These are phyloP conservation scores for Saksenaea vasiformis DNA, from an alignment of 371 early-diverging fungal genomes.

Conservation along the genomic window DNA sequence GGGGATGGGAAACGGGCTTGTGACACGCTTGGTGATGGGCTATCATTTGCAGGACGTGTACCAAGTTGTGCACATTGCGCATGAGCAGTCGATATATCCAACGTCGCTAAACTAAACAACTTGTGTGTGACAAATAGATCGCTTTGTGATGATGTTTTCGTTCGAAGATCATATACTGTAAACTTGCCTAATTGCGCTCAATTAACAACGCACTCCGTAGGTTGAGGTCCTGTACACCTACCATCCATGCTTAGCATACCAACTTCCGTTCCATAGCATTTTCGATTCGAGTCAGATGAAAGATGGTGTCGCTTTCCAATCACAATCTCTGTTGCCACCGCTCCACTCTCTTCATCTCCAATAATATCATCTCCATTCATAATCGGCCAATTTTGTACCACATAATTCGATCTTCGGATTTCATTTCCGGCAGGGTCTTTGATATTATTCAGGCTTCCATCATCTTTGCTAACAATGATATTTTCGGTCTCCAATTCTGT, in stretches of 20 bases:
- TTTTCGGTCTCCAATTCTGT: conserved; percentile 14
- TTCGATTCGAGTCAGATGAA: conserved; percentile 6
- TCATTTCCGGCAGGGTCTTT: conserved; percentile 20
- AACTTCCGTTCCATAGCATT: conserved; percentile 41
- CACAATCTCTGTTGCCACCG: conserved; percentile 63
- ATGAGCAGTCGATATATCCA: conserved; percentile 36
- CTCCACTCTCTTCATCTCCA: conserved; percentile 37
- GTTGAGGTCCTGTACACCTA: no score
- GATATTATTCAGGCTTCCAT: conserved; percentile 17
- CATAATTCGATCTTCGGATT: conserved; percentile 38
- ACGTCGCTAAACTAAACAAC: conserved; percentile 59
- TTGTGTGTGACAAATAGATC: conserved; percentile 65
- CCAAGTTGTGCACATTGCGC: conserved; percentile 6
- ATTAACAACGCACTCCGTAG: no score
- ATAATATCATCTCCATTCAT: conserved; percentile 34
- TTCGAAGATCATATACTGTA: conserved; percentile 52
- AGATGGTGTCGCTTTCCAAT: conserved; percentile 42
- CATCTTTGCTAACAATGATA: conserved; percentile 19
- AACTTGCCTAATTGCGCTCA: conserved; percentile 44
- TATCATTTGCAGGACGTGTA: neutral
- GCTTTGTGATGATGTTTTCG: conserved; percentile 44
- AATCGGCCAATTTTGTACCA: conserved; percentile 43
- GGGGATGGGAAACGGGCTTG: conserved; percentile 25
- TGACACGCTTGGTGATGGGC: conserved; percentile 11
- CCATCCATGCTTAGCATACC: conserved; percentile 70